These are phyloP conservation scores for Lactarius hatsudake DNA, from an alignment of 768 basidiomycete genomes.

Conservation along the genomic window DNA sequence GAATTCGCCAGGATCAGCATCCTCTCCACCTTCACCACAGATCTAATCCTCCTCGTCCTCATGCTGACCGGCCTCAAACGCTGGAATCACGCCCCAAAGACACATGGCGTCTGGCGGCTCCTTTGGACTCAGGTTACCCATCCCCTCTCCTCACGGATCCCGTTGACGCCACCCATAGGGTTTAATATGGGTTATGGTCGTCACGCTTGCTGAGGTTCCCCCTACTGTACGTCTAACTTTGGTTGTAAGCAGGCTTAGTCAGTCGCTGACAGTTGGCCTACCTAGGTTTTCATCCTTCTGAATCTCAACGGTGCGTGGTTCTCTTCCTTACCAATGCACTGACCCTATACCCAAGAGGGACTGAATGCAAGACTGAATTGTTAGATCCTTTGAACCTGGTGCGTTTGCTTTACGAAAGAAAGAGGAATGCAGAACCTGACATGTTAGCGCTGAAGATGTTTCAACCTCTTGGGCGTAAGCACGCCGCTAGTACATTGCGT, in stretches of 20 bases:
- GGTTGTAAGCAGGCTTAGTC: neutral
- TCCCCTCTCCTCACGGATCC: neutral
- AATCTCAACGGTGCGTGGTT: slow-evolving; percentile 20
- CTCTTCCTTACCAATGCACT: neutral
- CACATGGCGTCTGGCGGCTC: slow-evolving; percentile 11
- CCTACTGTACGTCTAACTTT: slow-evolving; percentile 11
- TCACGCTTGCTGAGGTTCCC: slow-evolving; percentile 18
- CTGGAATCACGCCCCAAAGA: neutral
- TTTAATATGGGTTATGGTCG: slow-evolving; percentile 6
- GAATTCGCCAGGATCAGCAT: neutral
- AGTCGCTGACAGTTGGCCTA: neutral
- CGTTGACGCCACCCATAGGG: slow-evolving; percentile 7
- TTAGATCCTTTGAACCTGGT: slow-evolving; percentile 21
- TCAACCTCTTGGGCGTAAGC: slow-evolving; percentile 16
- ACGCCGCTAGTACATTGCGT: neutral
- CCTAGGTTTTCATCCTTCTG: slow-evolving; percentile 19
- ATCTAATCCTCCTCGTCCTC: slow-evolving; percentile 16
- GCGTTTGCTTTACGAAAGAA: neutral
- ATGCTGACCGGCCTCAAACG: slow-evolving; percentile 20
- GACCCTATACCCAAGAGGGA: neutral
- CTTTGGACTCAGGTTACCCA: slow-evolving; percentile 11
- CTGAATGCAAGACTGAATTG: too few species aligned
- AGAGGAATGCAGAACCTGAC: neutral
- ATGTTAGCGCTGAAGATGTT: slow-evolving; percentile 13
- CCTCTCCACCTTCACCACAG: slow-evolving; percentile 9